Evolutionary conservation across 306 rosid species (phyloP).

Genomic region (Fagus crenata): DNA sequence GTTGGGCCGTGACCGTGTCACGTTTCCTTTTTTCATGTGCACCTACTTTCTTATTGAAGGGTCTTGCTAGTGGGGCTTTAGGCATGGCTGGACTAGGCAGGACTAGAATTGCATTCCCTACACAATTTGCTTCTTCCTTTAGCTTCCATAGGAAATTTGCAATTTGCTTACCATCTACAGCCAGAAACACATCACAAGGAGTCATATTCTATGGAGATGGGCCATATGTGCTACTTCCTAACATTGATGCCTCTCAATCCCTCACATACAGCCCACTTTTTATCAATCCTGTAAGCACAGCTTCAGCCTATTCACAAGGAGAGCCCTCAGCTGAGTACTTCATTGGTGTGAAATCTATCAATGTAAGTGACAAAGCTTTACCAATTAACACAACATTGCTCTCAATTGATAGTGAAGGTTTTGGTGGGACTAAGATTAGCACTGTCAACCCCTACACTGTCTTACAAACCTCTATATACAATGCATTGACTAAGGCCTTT

Average conservation of each 20-base stretch:
- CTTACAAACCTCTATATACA: slow-evolving; percentile 51
- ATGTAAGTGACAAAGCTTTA: slow-evolving; percentile 30
- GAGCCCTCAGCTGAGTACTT: slow-evolving; percentile 53
- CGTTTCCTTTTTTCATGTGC: slow-evolving; percentile 51
- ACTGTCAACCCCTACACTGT: slow-evolving; percentile 61
- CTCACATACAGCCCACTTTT: slow-evolving; percentile 47
- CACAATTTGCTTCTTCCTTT: slow-evolving; percentile 54
- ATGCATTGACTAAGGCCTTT: slow-evolving; percentile 46
- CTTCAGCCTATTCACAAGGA: slow-evolving; percentile 44
- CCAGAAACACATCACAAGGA: slow-evolving; percentile 29
- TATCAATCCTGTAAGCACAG: slow-evolving; percentile 56
- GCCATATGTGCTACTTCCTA: slow-evolving; percentile 46
- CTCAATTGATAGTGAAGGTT: slow-evolving; percentile 38
- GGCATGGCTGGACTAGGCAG: slow-evolving; percentile 71
- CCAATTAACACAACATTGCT: slow-evolving; percentile 41
- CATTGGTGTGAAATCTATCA: slow-evolving; percentile 50
- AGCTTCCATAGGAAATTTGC: slow-evolving; percentile 61
- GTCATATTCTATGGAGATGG: slow-evolving; percentile 53
- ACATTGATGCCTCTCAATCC: slow-evolving; percentile 26
- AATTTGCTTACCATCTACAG: slow-evolving; percentile 38
- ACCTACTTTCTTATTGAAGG: slow-evolving; percentile 42
- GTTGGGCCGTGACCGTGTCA: slow-evolving; percentile 37
- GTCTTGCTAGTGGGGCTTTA: slow-evolving; percentile 44
- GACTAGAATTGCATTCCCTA: slow-evolving; percentile 45
- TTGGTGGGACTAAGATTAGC: slow-evolving; percentile 74